Evolutionary conservation across 345 rosid genomes (phyloP).

Genomic region (Luvunga scandens): DNA sequence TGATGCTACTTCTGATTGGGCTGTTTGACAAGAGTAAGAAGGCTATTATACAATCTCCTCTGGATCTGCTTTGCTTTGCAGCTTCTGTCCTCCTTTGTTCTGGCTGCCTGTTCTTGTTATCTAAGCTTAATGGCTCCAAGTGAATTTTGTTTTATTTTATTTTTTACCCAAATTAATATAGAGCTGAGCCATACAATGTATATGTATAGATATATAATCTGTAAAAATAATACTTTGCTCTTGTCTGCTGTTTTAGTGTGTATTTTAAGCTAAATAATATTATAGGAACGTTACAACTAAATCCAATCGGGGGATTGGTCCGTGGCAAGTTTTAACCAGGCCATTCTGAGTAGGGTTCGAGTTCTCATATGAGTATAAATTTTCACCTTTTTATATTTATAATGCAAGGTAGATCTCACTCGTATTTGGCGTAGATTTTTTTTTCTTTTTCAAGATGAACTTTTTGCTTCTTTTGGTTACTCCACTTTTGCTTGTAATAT

Average conservation of each 20-base stretch:
- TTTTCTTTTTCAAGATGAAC: too few relatives aligned
- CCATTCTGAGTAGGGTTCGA: too few relatives aligned
- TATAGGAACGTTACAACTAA: neutral
- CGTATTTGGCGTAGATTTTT: too few relatives aligned
- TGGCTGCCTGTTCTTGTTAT: conserved; percentile 74
- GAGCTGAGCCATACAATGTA: neutral
- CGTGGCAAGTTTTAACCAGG: too few relatives aligned
- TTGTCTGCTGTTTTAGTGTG: neutral
- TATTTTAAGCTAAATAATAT: neutral
- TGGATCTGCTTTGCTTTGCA: conserved; percentile 80
- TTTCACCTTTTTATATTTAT: too few relatives aligned
- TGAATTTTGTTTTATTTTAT: conserved; percentile 5
- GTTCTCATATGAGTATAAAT: too few relatives aligned
- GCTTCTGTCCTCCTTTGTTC: conserved; percentile 76
- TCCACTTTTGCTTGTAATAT: too few relatives aligned
- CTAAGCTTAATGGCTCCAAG: conserved; percentile 58
- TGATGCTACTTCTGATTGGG: conserved; percentile 91
- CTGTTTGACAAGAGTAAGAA: conserved; percentile 84
- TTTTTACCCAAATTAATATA: neutral
- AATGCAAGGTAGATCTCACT: too few relatives aligned
- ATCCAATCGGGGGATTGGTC: neutral
- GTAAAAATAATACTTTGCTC: neutral
- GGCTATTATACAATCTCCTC: conserved; percentile 54
- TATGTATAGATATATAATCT: neutral
- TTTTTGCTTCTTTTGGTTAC: too few relatives aligned